Conservation (phyloP, 2,329 filamentous ascomycete genomes). For the Xylariaceae sp. region DNA sequence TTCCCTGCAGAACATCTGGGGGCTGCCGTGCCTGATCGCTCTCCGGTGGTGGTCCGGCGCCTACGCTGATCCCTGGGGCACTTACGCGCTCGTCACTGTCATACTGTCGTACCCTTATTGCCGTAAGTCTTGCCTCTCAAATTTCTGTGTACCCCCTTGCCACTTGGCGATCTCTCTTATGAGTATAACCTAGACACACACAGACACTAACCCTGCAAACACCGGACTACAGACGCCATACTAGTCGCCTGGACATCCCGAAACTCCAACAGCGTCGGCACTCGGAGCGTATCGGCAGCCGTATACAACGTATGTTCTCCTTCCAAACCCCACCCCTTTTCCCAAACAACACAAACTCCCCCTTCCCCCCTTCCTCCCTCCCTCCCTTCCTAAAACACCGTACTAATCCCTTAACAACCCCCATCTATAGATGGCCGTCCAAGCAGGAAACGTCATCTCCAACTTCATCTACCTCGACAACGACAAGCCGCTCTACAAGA, state of each 20-base stretch:
- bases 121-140: slow-evolving; percentile 26
- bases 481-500: slow-evolving; percentile 49
- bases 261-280: slow-evolving; percentile 55
- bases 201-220: too few species aligned
- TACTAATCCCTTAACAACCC: too few species aligned
- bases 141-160: background rate
- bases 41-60: slow-evolving; percentile 42
- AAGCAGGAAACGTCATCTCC: slow-evolving; percentile 31
- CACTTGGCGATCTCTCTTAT: too few species aligned
- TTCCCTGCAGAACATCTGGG: slow-evolving; percentile 46
- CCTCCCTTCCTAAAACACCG: background rate
- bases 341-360: too few species aligned
- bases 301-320: slow-evolving; percentile 46
- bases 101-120: slow-evolving; percentile 51
- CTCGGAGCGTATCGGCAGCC: slow-evolving; percentile 52
- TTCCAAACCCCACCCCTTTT: too few species aligned
- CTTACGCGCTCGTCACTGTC: slow-evolving; percentile 44
- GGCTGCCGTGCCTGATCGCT: slow-evolving; percentile 47
- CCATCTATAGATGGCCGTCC: slow-evolving; percentile 37
- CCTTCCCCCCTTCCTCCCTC: background rate
- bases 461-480: slow-evolving; percentile 47
- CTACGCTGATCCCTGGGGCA: slow-evolving; percentile 42
- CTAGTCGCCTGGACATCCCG: slow-evolving; percentile 53
- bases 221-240: slow-evolving; percentile 48
- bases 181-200: too few species aligned